A percentile compares a stretch with the other conserved stretches of the same genome.
These are phyloP conservation scores for Fusarium bactridioides DNA, from an alignment of 2,329 filamentous ascomycete species.

Conservation along the genomic window DNA sequence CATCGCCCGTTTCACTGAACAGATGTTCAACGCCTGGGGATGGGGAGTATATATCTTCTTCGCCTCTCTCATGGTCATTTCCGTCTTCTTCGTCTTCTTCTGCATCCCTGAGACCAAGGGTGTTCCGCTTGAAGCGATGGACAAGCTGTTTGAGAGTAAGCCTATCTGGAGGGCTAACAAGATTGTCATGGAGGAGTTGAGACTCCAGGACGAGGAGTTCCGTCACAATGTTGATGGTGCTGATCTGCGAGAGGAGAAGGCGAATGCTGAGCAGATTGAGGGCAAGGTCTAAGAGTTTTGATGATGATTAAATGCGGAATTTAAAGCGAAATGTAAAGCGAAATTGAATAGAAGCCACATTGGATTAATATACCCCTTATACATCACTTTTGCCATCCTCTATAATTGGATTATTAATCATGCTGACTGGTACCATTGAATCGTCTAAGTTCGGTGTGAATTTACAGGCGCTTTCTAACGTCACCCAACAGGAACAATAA, in stretches of 20 bases:
- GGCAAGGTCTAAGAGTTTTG: neutral
- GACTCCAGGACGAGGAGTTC: slow-evolving; percentile 46
- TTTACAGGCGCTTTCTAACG: neutral
- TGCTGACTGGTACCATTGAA: neutral
- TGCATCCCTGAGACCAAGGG: slow-evolving; percentile 72
- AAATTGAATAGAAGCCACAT: neutral
- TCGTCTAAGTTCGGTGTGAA: neutral
- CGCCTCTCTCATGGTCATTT: slow-evolving; percentile 66
- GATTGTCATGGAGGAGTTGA: slow-evolving; percentile 54
- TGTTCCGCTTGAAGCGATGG: slow-evolving; percentile 71
- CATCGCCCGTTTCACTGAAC: slow-evolving; percentile 71
- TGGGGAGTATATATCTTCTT: slow-evolving; percentile 77
- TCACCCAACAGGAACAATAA: too few species aligned
- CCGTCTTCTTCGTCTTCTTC: slow-evolving; percentile 67
- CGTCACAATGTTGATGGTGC: slow-evolving; percentile 42
- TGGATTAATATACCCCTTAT: neutral
- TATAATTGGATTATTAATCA: neutral
- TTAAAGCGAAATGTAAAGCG: neutral
- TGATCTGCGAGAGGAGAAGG: slow-evolving; percentile 43
- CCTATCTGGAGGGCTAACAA: slow-evolving; percentile 55
- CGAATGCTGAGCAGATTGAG: slow-evolving; percentile 39
- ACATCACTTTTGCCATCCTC: neutral
- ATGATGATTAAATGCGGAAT: neutral
- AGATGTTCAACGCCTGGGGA: slow-evolving; percentile 67
- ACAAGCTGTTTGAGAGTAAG: slow-evolving; percentile 64